phyloP scores from a whole-genome alignment of 441 rosid species.

The Aleurites moluccanus region DNA sequence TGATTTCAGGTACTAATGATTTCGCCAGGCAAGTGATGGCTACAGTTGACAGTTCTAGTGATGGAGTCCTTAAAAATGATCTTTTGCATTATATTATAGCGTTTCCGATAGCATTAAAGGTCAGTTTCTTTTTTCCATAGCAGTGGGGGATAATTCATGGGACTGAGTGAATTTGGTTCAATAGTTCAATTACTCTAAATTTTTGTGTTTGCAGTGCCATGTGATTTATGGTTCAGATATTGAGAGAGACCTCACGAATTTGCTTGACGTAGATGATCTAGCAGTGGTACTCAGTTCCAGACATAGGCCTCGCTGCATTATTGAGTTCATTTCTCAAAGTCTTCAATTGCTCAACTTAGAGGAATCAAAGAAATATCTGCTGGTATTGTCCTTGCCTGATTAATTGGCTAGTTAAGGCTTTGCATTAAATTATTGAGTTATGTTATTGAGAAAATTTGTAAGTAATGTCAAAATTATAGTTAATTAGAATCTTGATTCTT shows the following conservation, averaged over 20 bases:
- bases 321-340: slow-evolving; percentile 78
- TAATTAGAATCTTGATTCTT: background rate
- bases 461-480: background rate
- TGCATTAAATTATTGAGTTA: background rate
- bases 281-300: slow-evolving; percentile 63
- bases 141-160: background rate
- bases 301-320: slow-evolving; percentile 82
- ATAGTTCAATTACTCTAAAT: background rate
- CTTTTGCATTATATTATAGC: slow-evolving; percentile 76
- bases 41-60: slow-evolving; percentile 45
- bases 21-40: slow-evolving; percentile 68
- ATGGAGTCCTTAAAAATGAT: slow-evolving; percentile 48
- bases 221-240: slow-evolving; percentile 71
- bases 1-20: slow-evolving; percentile 67
- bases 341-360: slow-evolving; percentile 59
- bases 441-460: background rate
- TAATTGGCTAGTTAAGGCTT: background rate
- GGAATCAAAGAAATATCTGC: slow-evolving; percentile 56
- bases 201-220: slow-evolving; percentile 62
- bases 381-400: slow-evolving; percentile 49
- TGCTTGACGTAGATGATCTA: slow-evolving; percentile 76
- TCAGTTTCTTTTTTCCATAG: slow-evolving; percentile 12
- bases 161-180: background rate
- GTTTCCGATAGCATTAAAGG: slow-evolving; percentile 91
- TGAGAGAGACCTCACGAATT: slow-evolving; percentile 53